Evolutionary conservation across 116 monocot genomes (phyloP).

Genomic region (Dioscorea cayenensis): DNA sequence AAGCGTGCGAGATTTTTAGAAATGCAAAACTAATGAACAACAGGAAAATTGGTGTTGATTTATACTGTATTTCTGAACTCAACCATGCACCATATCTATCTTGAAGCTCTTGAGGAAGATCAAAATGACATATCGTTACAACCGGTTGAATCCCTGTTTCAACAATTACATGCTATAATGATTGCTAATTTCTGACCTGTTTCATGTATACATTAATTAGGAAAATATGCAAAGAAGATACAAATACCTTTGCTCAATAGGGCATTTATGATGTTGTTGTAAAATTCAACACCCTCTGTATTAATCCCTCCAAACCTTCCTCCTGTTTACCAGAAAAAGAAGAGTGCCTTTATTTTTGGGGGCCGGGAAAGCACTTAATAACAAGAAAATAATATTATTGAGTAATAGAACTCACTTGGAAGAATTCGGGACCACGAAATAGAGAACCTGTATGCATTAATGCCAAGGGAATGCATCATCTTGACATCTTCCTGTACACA

Average conservation of each 20-base stretch:
- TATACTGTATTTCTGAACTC: constrained; percentile 36
- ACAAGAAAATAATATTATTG: background rate
- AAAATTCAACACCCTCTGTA: constrained; percentile 36
- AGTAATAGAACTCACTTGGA: constrained; percentile 34
- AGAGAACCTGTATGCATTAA: constrained; percentile 58
- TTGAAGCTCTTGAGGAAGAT: constrained; percentile 59
- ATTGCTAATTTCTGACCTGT: background rate
- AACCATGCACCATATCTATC: constrained; percentile 43
- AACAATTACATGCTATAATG: background rate
- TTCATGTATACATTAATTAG: no score
- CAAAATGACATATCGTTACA: constrained; percentile 46
- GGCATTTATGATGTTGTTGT: constrained; percentile 37
- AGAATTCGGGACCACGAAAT: constrained; percentile 60
- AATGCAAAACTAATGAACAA: no score
- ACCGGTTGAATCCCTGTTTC: constrained; percentile 53
- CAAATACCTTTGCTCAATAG: constrained; percentile 42
- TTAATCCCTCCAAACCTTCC: constrained; percentile 44
- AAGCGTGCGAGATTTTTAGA: no score
- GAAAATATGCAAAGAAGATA: background rate
- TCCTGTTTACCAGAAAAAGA: constrained; percentile 11
- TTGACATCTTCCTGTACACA: constrained; percentile 44
- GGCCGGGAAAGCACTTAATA: no score
- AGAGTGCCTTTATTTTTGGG: background rate
- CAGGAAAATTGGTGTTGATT: no score
- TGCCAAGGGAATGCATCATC: constrained; percentile 49